Evolutionary conservation across 1,139 yeast genomes (phyloP).

Genomic region (Scheffersomyces cryptocercus): DNA sequence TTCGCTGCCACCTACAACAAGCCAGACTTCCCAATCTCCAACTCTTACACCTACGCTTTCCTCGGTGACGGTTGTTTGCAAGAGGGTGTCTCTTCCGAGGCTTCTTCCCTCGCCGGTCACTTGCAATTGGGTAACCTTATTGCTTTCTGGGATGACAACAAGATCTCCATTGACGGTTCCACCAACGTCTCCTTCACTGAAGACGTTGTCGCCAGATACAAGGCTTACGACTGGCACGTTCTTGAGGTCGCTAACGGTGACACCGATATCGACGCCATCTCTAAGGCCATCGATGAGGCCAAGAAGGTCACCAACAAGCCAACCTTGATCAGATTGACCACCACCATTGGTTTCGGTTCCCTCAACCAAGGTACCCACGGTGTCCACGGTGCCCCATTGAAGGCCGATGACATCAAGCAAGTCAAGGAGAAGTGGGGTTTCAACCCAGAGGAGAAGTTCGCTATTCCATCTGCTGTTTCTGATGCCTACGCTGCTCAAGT

Average conservation of each 20-base stretch:
- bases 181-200: slow-evolving; percentile 93
- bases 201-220: slow-evolving; percentile 83
- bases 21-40: slow-evolving; percentile 71
- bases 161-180: slow-evolving; percentile 95
- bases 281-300: slow-evolving; percentile 73
- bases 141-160: slow-evolving; percentile 96
- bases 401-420: slow-evolving; percentile 89
- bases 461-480: slow-evolving; percentile 81
- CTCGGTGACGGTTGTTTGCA: slow-evolving; percentile 98
- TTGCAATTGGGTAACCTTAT: slow-evolving; percentile 91
- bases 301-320: slow-evolving; percentile 76
- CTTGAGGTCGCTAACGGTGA: slow-evolving; percentile 79
- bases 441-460: slow-evolving; percentile 80
- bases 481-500: slow-evolving; percentile 64
- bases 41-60: slow-evolving; percentile 77
- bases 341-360: slow-evolving; percentile 96
- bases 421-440: slow-evolving; percentile 85
- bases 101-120: slow-evolving; percentile 95
- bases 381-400: slow-evolving; percentile 97
- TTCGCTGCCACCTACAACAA: slow-evolving; percentile 93
- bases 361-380: slow-evolving; percentile 81
- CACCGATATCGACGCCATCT: slow-evolving; percentile 71
- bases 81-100: slow-evolving; percentile 98
- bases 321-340: slow-evolving; percentile 82
- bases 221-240: slow-evolving; percentile 95